These are phyloP conservation scores for Scenedesmus sp. DNA, from an alignment of 163 green algal genomes.

Conservation along the genomic window DNA sequence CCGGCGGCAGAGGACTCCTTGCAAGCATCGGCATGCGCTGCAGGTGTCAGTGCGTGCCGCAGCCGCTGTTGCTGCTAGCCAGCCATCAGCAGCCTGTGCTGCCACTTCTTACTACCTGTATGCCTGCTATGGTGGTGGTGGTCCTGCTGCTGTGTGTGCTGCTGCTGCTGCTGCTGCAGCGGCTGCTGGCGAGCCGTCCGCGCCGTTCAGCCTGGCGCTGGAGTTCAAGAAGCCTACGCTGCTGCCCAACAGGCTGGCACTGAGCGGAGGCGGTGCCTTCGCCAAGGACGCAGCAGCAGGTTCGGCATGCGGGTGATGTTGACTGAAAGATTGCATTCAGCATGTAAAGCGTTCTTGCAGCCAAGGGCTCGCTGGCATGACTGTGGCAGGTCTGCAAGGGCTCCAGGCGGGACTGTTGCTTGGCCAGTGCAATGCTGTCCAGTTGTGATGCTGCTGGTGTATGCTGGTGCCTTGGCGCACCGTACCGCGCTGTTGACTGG, in stretches of 20 bases:
- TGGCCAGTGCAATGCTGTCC: not conserved
- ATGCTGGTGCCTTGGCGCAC: too few relatives aligned
- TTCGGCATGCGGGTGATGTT: not conserved
- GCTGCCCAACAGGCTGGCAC: constrained; percentile 49
- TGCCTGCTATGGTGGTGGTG: too few relatives aligned
- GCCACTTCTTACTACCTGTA: not conserved
- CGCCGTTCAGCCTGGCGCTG: constrained; percentile 31
- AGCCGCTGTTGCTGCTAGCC: not conserved
- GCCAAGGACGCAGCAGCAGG: constrained; percentile 15
- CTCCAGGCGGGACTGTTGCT: too few relatives aligned
- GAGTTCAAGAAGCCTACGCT: constrained; percentile 59
- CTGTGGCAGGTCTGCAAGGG: too few relatives aligned
- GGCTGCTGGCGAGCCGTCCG: not conserved
- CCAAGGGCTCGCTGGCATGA: too few relatives aligned
- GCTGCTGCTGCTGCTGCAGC: not conserved
- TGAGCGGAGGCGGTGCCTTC: not conserved
- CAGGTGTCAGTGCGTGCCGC: too few relatives aligned
- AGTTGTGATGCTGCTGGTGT: too few relatives aligned
- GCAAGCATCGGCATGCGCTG: too few relatives aligned
- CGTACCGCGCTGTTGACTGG: not conserved
- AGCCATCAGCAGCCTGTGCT: not conserved
- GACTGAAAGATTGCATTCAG: not conserved
- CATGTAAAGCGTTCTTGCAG: not conserved
- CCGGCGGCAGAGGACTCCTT: too few relatives aligned
- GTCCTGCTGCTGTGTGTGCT: not conserved